phyloP scores from a whole-genome alignment of 495 filamentous ascomycete genomes.

The Talaromyces stipitatus region DNA sequence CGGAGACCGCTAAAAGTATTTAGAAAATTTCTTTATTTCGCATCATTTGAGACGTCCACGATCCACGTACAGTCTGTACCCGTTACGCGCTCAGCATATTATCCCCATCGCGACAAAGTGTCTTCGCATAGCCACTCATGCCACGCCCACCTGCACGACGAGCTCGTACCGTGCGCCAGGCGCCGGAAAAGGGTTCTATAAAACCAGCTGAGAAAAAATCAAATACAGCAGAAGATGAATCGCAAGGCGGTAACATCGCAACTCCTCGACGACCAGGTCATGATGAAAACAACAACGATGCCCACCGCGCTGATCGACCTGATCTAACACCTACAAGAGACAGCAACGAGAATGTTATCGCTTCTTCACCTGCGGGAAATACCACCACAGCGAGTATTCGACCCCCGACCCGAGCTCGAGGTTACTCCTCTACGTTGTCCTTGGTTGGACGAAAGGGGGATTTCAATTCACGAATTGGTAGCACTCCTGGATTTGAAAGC shows the following conservation, averaged over 20 bases:
- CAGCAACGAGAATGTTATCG: slow-evolving; percentile 30
- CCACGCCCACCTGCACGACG: slow-evolving; percentile 36
- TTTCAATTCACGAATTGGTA: slow-evolving; percentile 29
- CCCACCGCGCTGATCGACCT: neutral
- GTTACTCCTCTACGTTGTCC: slow-evolving; percentile 39
- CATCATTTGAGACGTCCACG: neutral
- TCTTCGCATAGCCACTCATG: slow-evolving; percentile 12
- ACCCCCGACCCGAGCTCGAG: slow-evolving; percentile 37
- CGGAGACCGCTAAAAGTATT: too few relatives aligned
- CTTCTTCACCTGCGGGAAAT: slow-evolving; percentile 32
- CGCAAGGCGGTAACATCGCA: neutral
- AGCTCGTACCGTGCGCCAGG: slow-evolving; percentile 21
- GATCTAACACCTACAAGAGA: slow-evolving; percentile 27
- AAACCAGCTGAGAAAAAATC: neutral
- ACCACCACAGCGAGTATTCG: slow-evolving; percentile 28
- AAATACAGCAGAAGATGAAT: neutral
- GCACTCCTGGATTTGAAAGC: slow-evolving; percentile 47
- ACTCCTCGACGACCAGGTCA: neutral
- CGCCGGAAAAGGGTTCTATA: slow-evolving; percentile 1
- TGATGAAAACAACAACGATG: neutral
- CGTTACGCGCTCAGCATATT: too few relatives aligned
- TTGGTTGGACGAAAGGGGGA: slow-evolving; percentile 37
- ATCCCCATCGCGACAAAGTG: neutral
- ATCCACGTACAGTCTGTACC: too few relatives aligned
- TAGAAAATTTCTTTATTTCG: neutral